Conservation (phyloP, 2,329 filamentous ascomycete genomes). For the Pseudogymnoascus sp. region DNA sequence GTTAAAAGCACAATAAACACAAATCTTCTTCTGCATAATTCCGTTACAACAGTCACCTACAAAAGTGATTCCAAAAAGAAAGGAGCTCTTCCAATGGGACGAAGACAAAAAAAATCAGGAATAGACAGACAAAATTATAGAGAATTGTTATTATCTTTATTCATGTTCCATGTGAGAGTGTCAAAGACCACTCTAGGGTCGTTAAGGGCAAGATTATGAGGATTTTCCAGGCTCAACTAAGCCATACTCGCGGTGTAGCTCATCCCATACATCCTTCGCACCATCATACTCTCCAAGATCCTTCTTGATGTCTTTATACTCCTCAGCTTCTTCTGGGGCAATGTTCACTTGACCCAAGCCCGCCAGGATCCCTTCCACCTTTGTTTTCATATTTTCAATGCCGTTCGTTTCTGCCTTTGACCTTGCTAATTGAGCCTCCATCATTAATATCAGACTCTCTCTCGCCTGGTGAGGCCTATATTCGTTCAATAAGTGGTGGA, state of each 20-base stretch:
- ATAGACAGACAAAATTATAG: background rate
- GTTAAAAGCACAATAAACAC: background rate
- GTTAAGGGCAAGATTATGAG: background rate
- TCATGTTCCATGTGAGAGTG: background rate
- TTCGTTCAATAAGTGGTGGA: constrained; percentile 88
- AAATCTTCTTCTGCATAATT: background rate
- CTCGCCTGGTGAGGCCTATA: constrained; percentile 89
- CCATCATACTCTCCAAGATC: background rate
- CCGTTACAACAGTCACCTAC: background rate
- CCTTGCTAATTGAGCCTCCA: constrained; percentile 75
- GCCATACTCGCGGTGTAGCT: constrained; percentile 2
- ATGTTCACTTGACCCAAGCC: background rate
- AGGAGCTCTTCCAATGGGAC: background rate
- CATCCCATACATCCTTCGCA: background rate
- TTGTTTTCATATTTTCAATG: constrained; percentile 59
- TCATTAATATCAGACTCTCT: constrained; percentile 77
- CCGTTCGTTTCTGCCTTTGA: constrained; percentile 66
- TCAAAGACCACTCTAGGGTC: background rate
- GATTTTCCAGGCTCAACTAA: background rate
- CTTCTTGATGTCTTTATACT: background rate
- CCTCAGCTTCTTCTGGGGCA: background rate
- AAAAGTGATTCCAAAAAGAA: background rate
- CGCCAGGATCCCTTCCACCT: constrained; percentile 62
- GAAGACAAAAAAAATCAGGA: background rate
- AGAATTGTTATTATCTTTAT: background rate